These are phyloP conservation scores for Coprinellus micaceus DNA, from an alignment of 768 basidiomycete species.

Conservation along the genomic window DNA sequence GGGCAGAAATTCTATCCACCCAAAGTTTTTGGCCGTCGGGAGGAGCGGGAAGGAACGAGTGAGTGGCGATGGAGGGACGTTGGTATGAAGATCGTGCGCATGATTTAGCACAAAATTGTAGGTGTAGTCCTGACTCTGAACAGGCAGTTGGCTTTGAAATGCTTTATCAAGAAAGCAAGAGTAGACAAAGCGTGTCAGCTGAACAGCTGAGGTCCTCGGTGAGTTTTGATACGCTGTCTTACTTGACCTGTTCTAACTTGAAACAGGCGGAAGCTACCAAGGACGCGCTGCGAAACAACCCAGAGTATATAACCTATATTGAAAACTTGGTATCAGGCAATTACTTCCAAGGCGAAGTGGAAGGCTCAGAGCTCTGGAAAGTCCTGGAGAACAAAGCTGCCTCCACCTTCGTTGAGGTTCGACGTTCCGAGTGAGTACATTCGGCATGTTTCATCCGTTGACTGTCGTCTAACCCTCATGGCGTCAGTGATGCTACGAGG, in stretches of 20 bases:
- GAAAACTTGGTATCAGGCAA: conserved; percentile 56
- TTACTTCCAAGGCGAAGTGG: conserved; percentile 76
- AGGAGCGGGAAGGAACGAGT: conserved; percentile 55
- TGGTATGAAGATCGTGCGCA: conserved; percentile 87
- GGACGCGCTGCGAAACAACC: conserved; percentile 62
- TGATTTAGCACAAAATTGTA: background rate
- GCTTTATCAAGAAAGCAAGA: conserved; percentile 82
- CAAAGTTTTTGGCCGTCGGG: conserved; percentile 78
- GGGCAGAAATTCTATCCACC: conserved; percentile 93
- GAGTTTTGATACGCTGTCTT: conserved; percentile 17
- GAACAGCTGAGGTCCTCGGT: conserved; percentile 48
- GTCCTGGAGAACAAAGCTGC: conserved; percentile 69
- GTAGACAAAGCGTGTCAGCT: conserved; percentile 37
- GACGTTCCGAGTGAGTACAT: conserved; percentile 60
- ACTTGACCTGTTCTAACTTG: background rate
- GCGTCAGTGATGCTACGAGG: conserved; percentile 51
- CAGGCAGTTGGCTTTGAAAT: conserved; percentile 97
- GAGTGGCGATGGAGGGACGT: conserved; percentile 80
- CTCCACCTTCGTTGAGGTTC: conserved; percentile 57
- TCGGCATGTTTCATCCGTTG: background rate
- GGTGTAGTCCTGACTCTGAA: background rate
- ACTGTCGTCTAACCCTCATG: background rate
- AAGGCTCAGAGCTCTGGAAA: conserved; percentile 78
- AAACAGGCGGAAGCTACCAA: conserved; percentile 48
- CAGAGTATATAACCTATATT: conserved; percentile 70